phyloP scores from a whole-genome alignment of 2,329 filamentous ascomycete species.

The Coniochaeta prunicola region DNA sequence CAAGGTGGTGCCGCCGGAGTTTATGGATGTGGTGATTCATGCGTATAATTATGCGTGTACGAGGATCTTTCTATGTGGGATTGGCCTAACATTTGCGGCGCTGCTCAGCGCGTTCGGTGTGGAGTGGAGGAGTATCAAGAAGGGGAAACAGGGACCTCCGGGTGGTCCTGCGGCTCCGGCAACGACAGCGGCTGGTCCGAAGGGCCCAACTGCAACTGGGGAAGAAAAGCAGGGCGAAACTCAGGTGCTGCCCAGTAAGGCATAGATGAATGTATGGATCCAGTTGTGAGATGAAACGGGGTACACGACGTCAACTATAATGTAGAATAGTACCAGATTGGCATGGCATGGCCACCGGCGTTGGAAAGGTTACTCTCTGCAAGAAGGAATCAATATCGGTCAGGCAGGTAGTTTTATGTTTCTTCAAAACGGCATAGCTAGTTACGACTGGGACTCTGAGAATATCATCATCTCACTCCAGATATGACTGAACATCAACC shows the following conservation, averaged over 20 bases:
- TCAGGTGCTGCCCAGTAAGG: not conserved
- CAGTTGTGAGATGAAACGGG: no score
- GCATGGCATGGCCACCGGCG: not conserved
- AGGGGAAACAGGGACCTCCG: constrained; percentile 19
- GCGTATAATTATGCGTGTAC: constrained; percentile 61
- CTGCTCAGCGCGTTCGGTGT: constrained; percentile 52
- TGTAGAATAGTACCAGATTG: not conserved
- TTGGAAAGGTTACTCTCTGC: not conserved
- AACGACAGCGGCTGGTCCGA: not conserved
- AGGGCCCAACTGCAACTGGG: not conserved
- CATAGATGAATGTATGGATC: not conserved
- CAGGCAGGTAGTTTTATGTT: not conserved
- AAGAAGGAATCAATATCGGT: not conserved
- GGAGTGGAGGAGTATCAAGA: constrained; percentile 64
- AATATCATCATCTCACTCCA: no score
- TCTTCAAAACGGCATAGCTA: constrained; percentile 10
- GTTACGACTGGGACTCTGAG: no score
- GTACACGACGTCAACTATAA: not conserved
- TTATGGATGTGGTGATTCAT: constrained; percentile 43
- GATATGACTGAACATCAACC: not conserved
- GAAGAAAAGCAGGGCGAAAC: not conserved
- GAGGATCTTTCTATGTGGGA: constrained; percentile 54
- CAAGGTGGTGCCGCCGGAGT: constrained; percentile 38
- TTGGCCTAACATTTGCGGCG: constrained; percentile 47
- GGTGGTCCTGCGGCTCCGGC: constrained; percentile 4